These are phyloP conservation scores for Leccinum variicolor DNA, from an alignment of 768 basidiomycete genomes.

Conservation along the genomic window DNA sequence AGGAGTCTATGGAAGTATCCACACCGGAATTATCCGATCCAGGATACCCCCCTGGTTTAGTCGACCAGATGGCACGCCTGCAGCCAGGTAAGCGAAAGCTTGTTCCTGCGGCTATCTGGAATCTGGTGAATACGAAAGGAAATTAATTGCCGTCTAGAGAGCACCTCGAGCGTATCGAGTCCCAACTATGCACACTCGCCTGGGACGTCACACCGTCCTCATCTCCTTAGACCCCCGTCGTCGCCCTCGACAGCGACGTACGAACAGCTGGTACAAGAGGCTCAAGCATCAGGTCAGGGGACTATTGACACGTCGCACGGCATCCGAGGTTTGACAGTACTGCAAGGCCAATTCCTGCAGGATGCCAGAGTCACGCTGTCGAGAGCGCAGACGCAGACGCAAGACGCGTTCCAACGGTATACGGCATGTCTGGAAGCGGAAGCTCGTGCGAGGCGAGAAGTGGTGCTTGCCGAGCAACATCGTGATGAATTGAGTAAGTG, in stretches of 20 bases:
- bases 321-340: conserved; percentile 7
- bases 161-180: conserved; percentile 28
- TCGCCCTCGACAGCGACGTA: conserved; percentile 50
- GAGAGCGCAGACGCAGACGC: conserved; percentile 67
- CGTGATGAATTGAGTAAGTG: conserved; percentile 56
- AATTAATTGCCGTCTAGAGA: conserved; percentile 17
- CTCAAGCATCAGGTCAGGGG: conserved; percentile 55
- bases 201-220: conserved; percentile 28
- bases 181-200: conserved; percentile 32
- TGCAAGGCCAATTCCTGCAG: conserved; percentile 58
- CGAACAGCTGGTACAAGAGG: conserved; percentile 56
- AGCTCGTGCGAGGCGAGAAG: conserved; percentile 61
- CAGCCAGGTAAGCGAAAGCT: conserved; percentile 29
- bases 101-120: background rate
- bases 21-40: conserved; percentile 34
- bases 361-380: conserved; percentile 56
- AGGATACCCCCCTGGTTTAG: conserved; percentile 29
- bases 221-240: conserved; percentile 42
- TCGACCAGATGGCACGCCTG: conserved; percentile 34
- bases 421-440: conserved; percentile 68
- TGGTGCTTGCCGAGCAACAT: conserved; percentile 61
- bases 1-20: conserved; percentile 33
- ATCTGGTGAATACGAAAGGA: conserved; percentile 5
- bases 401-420: conserved; percentile 68
- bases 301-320: conserved; percentile 5